Conservation (phyloP, 1,284 basidiomycete species). For the Bjerkandera adusta region DNA sequence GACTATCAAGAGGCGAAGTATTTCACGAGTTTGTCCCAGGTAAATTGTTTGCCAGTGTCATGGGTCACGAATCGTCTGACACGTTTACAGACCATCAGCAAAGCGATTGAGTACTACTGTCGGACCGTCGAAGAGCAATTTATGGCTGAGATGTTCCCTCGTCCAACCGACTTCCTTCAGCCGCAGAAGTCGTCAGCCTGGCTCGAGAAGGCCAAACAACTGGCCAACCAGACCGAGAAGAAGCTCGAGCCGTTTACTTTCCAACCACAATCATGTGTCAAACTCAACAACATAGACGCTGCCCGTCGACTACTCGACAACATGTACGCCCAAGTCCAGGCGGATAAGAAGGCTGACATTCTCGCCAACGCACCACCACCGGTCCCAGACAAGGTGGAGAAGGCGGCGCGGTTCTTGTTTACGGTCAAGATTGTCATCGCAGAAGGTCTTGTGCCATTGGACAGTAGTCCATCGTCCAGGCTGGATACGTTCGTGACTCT, state of each 20-base stretch:
- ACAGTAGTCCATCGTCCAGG: constrained; percentile 67
- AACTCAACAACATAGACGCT: constrained; percentile 96
- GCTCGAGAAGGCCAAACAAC: constrained; percentile 89
- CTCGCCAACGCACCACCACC: constrained; percentile 57
- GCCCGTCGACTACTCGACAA: constrained; percentile 89
- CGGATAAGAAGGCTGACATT: constrained; percentile 81
- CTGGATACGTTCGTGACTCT: constrained; percentile 94
- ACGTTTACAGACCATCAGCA: constrained; percentile 79
- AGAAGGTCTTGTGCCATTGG: constrained; percentile 75
- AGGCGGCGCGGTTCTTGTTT: constrained; percentile 78
- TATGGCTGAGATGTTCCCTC: constrained; percentile 92
- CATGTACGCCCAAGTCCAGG: constrained; percentile 91
- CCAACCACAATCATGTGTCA: constrained; percentile 90
- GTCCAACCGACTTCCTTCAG: constrained; percentile 70
- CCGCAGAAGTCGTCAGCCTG: constrained; percentile 89
- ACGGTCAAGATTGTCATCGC: constrained; percentile 92
- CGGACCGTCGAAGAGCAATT: constrained; percentile 86
- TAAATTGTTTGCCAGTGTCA: constrained; percentile 26
- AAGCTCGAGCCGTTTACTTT: constrained; percentile 95
- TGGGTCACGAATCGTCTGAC: background rate
- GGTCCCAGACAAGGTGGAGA: constrained; percentile 60
- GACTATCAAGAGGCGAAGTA: constrained; percentile 88
- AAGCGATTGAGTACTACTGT: constrained; percentile 93
- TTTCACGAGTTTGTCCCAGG: constrained; percentile 85
- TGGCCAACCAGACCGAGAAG: constrained; percentile 80